A percentile compares a stretch with the other conserved stretches of the same genome.
phyloP scores from a whole-genome alignment of 768 basidiomycete species.

The Suillus bovinus region DNA sequence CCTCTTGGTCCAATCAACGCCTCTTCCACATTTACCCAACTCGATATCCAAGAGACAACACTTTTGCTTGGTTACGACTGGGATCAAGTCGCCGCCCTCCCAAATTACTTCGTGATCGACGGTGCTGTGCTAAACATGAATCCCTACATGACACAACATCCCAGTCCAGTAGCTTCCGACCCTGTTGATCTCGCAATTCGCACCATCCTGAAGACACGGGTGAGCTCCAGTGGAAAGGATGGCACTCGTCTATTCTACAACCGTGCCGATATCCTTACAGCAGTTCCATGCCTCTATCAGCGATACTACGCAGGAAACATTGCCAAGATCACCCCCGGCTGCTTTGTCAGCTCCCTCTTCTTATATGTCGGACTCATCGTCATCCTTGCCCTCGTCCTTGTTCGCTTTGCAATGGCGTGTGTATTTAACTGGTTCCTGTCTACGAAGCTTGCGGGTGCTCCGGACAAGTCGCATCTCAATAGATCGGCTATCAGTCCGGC shows the following conservation, averaged over 20 bases:
- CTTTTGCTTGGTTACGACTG: slow-evolving; percentile 86
- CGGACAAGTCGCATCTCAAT: slow-evolving; percentile 68
- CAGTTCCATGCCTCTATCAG: slow-evolving; percentile 78
- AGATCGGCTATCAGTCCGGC: slow-evolving; percentile 90
- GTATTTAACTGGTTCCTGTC: slow-evolving; percentile 97
- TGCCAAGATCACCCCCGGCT: slow-evolving; percentile 95
- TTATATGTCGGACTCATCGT: slow-evolving; percentile 90
- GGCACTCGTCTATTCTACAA: slow-evolving; percentile 87
- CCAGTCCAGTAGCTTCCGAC: slow-evolving; percentile 66
- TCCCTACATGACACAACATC: slow-evolving; percentile 80
- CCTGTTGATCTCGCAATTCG: slow-evolving; percentile 83
- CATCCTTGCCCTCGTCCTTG: slow-evolving; percentile 86
- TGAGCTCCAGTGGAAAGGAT: slow-evolving; percentile 72
- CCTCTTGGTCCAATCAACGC: slow-evolving; percentile 62
- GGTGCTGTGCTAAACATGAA: slow-evolving; percentile 92
- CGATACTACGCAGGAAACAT: slow-evolving; percentile 94
- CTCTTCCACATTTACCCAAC: slow-evolving; percentile 54
- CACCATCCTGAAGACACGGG: slow-evolving; percentile 54
- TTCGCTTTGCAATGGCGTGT: slow-evolving; percentile 95
- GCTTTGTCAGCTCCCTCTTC: slow-evolving; percentile 87
- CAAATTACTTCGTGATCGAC: slow-evolving; percentile 85
- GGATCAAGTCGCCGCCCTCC: slow-evolving; percentile 75
- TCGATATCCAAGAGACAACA: slow-evolving; percentile 65
- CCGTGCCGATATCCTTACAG: slow-evolving; percentile 58
- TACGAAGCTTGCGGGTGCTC: slow-evolving; percentile 74